Conservation (phyloP, 768 basidiomycete genomes). For the Cystofilobasidium capitatum region DNA sequence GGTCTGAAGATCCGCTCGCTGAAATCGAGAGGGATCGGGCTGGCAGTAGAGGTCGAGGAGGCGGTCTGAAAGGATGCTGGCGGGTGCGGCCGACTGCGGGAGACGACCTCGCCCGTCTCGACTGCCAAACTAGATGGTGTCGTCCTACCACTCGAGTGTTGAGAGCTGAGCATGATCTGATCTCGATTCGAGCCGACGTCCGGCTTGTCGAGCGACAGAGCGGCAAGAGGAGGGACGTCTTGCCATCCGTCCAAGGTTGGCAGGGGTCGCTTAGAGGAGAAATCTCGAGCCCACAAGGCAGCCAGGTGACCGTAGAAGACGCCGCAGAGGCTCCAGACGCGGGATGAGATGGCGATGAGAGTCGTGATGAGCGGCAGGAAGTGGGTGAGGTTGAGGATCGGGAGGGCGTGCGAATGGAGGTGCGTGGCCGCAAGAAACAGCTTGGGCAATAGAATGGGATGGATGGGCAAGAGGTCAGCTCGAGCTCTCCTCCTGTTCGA, state of each 20-base stretch:
- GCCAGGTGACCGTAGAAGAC: conserved; percentile 13
- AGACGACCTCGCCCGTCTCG: neutral
- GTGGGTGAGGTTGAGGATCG: conserved; percentile 21
- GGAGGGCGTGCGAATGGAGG: conserved; percentile 8
- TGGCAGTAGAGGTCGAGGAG: neutral
- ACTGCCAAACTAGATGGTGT: neutral
- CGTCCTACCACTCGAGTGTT: neutral
- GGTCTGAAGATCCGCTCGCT: neutral
- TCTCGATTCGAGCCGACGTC: neutral
- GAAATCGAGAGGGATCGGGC: neutral
- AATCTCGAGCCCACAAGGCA: conserved; percentile 2
- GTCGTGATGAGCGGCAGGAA: conserved; percentile 20
- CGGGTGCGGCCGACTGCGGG: neutral
- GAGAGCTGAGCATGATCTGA: neutral
- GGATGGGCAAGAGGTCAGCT: neutral
- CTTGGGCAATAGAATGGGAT: neutral
- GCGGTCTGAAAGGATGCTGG: neutral
- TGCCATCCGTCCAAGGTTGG: neutral
- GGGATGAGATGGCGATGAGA: conserved; percentile 17
- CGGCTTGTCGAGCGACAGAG: neutral
- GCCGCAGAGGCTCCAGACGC: conserved; percentile 9
- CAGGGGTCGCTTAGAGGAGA: conserved; percentile 7
- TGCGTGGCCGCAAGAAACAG: neutral
- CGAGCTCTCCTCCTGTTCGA: neutral
- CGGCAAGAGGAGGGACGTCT: neutral